Evolutionary conservation across 2,329 filamentous ascomycete genomes (phyloP).

Genomic region (Falciphora oryzae): DNA sequence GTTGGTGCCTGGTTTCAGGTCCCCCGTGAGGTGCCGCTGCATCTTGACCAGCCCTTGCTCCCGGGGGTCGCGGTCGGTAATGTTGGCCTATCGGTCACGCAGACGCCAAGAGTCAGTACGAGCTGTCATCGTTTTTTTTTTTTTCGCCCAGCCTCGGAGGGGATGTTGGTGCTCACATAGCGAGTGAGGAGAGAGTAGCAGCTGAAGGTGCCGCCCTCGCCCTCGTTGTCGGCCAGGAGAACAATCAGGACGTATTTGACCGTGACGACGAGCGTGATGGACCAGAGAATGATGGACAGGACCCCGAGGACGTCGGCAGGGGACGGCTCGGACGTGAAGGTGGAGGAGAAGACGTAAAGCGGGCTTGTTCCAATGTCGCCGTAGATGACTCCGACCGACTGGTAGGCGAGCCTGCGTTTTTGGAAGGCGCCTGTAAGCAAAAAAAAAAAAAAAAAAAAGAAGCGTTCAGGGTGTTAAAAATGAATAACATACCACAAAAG

Average conservation of each 20-base stretch:
- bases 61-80: conserved; percentile 55
- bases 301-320: conserved; percentile 55
- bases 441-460: not conserved
- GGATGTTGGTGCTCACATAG: conserved; percentile 28
- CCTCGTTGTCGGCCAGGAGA: conserved; percentile 59
- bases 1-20: conserved; percentile 45
- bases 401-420: conserved; percentile 50
- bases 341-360: conserved; percentile 65
- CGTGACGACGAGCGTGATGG: conserved; percentile 61
- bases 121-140: no score
- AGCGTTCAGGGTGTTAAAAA: not conserved
- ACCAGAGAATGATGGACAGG: conserved; percentile 62
- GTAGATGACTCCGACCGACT: conserved; percentile 62
- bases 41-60: conserved; percentile 50
- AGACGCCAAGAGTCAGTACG: not conserved
- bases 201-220: conserved; percentile 63
- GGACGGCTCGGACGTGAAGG: conserved; percentile 48
- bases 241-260: conserved; percentile 62
- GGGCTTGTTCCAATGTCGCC: conserved; percentile 62
- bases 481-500: conserved; percentile 13
- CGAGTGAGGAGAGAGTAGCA: conserved; percentile 58
- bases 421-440: not conserved
- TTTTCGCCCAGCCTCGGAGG: no score
- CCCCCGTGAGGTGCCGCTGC: conserved; percentile 49
- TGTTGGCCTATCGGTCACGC: conserved; percentile 36